Conservation (phyloP, 1,139 yeast species). For the Geotrichum klebahnii region DNA sequence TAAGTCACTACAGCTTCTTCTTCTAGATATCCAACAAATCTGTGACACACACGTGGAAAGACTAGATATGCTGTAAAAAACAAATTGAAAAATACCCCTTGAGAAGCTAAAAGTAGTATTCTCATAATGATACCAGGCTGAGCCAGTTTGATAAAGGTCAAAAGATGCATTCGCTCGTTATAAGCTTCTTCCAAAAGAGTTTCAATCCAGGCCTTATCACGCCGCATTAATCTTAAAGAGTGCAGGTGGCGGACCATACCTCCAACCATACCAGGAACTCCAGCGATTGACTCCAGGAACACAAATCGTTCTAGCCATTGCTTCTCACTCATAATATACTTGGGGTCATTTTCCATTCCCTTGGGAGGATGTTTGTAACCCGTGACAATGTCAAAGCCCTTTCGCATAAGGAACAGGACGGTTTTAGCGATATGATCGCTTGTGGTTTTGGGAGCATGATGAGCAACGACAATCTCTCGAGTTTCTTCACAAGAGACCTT, state of each 20-base stretch:
- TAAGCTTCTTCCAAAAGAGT: slow-evolving; percentile 72
- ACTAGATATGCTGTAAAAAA: slow-evolving; percentile 60
- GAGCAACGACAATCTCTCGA: slow-evolving; percentile 45
- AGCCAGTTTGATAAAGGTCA: slow-evolving; percentile 64
- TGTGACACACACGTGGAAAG: slow-evolving; percentile 63
- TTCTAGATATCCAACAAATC: slow-evolving; percentile 75
- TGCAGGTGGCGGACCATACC: slow-evolving; percentile 64
- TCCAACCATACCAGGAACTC: slow-evolving; percentile 77
- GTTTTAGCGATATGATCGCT: slow-evolving; percentile 54
- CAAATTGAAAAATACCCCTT: slow-evolving; percentile 65
- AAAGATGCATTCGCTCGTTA: slow-evolving; percentile 72
- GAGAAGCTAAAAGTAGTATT: slow-evolving; percentile 56
- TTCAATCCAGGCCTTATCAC: slow-evolving; percentile 77
- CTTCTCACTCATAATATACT: slow-evolving; percentile 55
- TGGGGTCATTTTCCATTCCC: slow-evolving; percentile 43
- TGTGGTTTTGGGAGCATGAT: slow-evolving; percentile 48
- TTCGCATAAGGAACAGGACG: slow-evolving; percentile 47
- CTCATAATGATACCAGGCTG: slow-evolving; percentile 61
- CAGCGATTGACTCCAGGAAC: slow-evolving; percentile 70
- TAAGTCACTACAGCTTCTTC: slow-evolving; percentile 77
- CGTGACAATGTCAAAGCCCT: slow-evolving; percentile 56
- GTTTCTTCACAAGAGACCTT: slow-evolving; percentile 8
- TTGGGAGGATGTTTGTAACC: slow-evolving; percentile 58
- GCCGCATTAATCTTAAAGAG: slow-evolving; percentile 53
- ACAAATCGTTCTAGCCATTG: slow-evolving; percentile 68